Evolutionary conservation across 2,329 filamentous ascomycete species (phyloP).

Genomic region (Ascochyta clinopodiicola): DNA sequence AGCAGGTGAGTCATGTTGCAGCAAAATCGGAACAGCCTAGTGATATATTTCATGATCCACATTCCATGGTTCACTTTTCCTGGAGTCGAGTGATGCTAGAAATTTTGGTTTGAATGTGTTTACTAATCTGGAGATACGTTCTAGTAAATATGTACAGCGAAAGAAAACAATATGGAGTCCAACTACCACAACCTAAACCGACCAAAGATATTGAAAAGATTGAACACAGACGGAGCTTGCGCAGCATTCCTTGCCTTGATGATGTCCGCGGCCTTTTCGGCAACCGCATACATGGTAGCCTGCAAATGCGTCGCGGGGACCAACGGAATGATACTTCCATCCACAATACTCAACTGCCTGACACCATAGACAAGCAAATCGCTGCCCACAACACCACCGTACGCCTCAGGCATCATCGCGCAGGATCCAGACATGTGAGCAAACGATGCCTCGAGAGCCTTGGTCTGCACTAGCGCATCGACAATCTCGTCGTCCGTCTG

Average conservation of each 20-base stretch:
- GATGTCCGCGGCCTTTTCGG: slow-evolving; percentile 42
- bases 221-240: background rate
- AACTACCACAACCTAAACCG: background rate
- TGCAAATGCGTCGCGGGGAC: slow-evolving; percentile 39
- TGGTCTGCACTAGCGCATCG: slow-evolving; percentile 18
- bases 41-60: no score
- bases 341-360: slow-evolving; percentile 36
- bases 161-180: background rate
- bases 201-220: background rate
- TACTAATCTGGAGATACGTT: no score
- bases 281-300: slow-evolving; percentile 41
- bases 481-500: slow-evolving; percentile 37
- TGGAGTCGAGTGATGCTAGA: no score
- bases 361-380: slow-evolving; percentile 36
- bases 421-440: slow-evolving; percentile 37
- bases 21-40: no score
- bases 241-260: slow-evolving; percentile 29
- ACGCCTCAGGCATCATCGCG: slow-evolving; percentile 37
- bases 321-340: slow-evolving; percentile 41
- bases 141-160: slow-evolving; percentile 5
- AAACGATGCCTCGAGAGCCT: slow-evolving; percentile 27
- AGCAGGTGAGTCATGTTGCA: no score
- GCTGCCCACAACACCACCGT: slow-evolving; percentile 36
- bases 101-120: no score
- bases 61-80: no score